Conservation (phyloP, 2,329 filamentous ascomycete species). For the Fusarium graminum region DNA sequence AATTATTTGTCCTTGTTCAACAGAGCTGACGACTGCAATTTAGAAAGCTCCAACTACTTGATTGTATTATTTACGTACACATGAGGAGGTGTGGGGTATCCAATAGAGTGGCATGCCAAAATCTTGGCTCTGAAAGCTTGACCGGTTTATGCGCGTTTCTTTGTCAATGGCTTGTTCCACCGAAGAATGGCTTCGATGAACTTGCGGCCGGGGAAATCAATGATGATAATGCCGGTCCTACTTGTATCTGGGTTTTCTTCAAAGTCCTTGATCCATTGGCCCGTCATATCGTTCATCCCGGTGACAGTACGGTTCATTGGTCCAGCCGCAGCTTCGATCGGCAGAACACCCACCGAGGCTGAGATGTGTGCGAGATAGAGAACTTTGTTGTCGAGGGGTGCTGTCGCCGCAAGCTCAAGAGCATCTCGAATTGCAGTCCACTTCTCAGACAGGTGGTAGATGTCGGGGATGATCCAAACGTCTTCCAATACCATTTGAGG, state of each 20-base stretch:
- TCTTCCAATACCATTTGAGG: conserved; percentile 62
- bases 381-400: conserved; percentile 51
- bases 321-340: conserved; percentile 64
- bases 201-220: conserved; percentile 62
- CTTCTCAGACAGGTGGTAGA: conserved; percentile 60
- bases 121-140: conserved; percentile 29
- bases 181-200: conserved; percentile 59
- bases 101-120: conserved; percentile 5
- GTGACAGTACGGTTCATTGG: conserved; percentile 57
- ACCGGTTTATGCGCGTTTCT: conserved; percentile 18
- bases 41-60: conserved; percentile 20
- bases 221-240: conserved; percentile 61
- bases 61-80: conserved; percentile 22
- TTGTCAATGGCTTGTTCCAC: conserved; percentile 54
- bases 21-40: conserved; percentile 33
- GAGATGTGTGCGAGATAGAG: conserved; percentile 63
- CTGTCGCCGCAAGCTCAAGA: conserved; percentile 55
- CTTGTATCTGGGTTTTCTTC: conserved; percentile 46
- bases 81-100: conserved; percentile 9
- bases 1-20: conserved; percentile 5
- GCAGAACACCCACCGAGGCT: conserved; percentile 62
- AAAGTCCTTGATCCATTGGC: conserved; percentile 57
- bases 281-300: conserved; percentile 66
- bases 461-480: conserved; percentile 59
- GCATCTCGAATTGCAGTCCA: conserved; percentile 60